Evolutionary conservation across 1,139 yeast species (phyloP).

Genomic region (Candida sanyaensis): DNA sequence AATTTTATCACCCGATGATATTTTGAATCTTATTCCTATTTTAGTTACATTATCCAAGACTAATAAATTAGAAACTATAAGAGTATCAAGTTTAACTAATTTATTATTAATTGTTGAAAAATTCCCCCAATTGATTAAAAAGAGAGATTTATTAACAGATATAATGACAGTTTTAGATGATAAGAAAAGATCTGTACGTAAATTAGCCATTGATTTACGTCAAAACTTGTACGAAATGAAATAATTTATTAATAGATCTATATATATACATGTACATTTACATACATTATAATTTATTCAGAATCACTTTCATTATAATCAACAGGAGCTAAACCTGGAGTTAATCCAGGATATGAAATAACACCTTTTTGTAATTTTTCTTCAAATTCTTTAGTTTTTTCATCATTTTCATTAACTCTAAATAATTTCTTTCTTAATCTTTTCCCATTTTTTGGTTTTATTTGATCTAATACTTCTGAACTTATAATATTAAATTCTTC

Average conservation of each 20-base stretch:
- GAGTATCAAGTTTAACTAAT: conserved; percentile 28
- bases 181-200: conserved; percentile 70
- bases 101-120: conserved; percentile 13
- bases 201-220: conserved; percentile 74
- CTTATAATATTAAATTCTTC: conserved; percentile 50
- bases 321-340: conserved; percentile 93
- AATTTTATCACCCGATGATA: conserved; percentile 47
- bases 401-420: background rate
- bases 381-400: conserved; percentile 36
- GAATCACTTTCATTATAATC: conserved; percentile 56
- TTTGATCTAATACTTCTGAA: conserved; percentile 32
- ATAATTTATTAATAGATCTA: conserved; percentile 11
- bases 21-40: conserved; percentile 58
- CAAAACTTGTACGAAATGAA: conserved; percentile 65
- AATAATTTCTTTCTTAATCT: conserved; percentile 28
- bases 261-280: conserved; percentile 4
- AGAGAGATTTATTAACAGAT: conserved; percentile 47
- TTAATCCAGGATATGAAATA: conserved; percentile 65
- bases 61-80: conserved; percentile 41
- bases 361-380: conserved; percentile 45
- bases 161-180: conserved; percentile 68
- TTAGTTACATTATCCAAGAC: conserved; percentile 41
- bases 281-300: conserved; percentile 20
- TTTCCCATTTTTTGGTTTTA: conserved; percentile 23
- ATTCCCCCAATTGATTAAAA: conserved; percentile 17